Base-by-base conservation (phyloP, 1,139 yeast genomes). In the Saccharomyces uvarum region DNA sequence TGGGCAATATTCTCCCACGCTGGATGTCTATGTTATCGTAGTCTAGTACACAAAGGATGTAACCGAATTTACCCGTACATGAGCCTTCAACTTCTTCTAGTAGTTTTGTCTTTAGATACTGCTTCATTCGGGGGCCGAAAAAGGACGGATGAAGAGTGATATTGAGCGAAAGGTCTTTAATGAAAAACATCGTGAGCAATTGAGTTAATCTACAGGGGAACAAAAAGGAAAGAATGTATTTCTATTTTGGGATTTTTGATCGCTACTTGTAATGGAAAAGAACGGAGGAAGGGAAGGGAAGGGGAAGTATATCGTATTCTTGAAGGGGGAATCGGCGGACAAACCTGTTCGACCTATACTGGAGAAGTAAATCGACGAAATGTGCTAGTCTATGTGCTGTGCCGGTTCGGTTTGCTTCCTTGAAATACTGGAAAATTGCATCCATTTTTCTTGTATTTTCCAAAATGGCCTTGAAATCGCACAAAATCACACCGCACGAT, bases 61-160 rank as follows among this genome's bases (percentile, higher is more conserved):
- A 93, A 6, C 99, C 99, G 74, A 93, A 93, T 71, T 93, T 97
- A 63, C 99, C 99, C 1, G 99, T 90, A 74, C 99, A 95, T 1
- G 98, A 90, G 21, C 99, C 99, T 73, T 93, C 99, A 50, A 95
- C 99, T 67, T 93, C 99, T 62, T 89, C 90, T 57, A 95, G 78
- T 61, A 93, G 78, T 71, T 91, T 91, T 68, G 90, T 88, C 68
- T 95, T 83, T 63, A 93, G 78, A 69, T 84, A 91, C 67, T 89
- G 95, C 72, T 88, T 90, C 98, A 93, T 93, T 65, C 91, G 95
- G 3, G 99, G 97, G 1, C 99, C 99, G 68, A 91, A 93, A 71
- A 84, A 93, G 49, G 98, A 90, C 55, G 99, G 99, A 72, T 93
- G 99, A 56, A 93, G 83, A 51, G 97, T 90, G 64, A 93, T 79